A percentile compares a stretch with the other conserved stretches of the same genome.
Evolutionary conservation across 2,329 filamentous ascomycete species (phyloP).

Genomic region (Aspergillus unguis): DNA sequence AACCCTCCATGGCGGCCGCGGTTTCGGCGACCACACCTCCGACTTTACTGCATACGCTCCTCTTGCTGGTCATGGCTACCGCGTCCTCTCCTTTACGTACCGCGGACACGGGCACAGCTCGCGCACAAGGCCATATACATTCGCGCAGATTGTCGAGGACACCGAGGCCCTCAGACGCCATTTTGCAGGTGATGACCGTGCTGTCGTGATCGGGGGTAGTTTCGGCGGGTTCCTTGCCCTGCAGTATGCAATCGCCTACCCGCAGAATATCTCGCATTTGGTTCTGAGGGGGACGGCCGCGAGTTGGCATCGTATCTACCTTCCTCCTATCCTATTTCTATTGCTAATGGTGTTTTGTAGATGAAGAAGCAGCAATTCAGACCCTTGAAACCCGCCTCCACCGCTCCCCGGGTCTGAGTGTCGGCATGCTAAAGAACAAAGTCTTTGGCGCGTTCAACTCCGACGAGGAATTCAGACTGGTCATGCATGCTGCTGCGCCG

Average conservation of each 20-base stretch:
- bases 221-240: not conserved
- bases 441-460: not conserved
- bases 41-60: not conserved
- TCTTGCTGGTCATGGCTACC: not conserved
- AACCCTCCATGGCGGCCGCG: not conserved
- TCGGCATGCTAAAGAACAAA: not conserved
- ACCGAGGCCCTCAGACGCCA: not conserved
- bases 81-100: not conserved
- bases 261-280: not conserved
- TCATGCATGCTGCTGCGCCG: constrained; percentile 1
- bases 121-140: not conserved
- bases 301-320: not conserved
- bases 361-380: not conserved
- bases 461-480: not conserved
- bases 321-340: not conserved
- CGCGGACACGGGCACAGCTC: not conserved
- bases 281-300: not conserved
- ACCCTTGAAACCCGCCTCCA: not conserved
- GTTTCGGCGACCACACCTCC: not conserved
- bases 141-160: not conserved
- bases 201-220: not conserved
- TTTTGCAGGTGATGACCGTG: not conserved
- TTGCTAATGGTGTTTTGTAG: not conserved
- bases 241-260: not conserved
- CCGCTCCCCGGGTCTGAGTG: not conserved